These are phyloP conservation scores for Moricandia arvensis DNA, from an alignment of 345 rosid genomes.

Conservation along the genomic window DNA sequence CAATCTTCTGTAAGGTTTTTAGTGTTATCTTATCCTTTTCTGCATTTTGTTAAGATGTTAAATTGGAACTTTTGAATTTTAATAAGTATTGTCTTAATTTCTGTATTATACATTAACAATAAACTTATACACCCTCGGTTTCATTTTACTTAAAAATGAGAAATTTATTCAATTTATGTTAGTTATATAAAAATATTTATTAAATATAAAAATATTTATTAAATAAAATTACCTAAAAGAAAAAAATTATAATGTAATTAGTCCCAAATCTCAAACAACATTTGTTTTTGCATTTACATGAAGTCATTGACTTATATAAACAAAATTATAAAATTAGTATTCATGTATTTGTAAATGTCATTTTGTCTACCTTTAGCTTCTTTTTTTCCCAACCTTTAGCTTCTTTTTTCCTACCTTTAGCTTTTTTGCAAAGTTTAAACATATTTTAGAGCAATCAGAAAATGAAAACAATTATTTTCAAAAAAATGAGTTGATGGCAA, in stretches of 20 bases:
- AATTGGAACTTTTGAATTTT: slow-evolving; percentile 17
- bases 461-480: neutral
- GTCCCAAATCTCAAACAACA: no score
- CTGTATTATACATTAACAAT: neutral
- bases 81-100: neutral
- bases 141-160: no score
- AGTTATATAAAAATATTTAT: no score
- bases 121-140: neutral
- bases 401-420: neutral
- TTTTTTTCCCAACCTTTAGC: no score
- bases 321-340: neutral
- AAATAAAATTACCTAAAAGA: no score
- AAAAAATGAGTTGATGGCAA: no score
- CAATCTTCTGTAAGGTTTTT: slow-evolving; percentile 11
- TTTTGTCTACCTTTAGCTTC: no score
- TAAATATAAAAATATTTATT: no score
- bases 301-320: neutral
- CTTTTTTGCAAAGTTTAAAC: neutral
- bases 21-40: neutral
- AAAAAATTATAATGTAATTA: no score
- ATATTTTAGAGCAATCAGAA: neutral
- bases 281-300: neutral
- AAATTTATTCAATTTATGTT: no score
- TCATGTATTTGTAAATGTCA: no score
- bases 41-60: slow-evolving; percentile 7